Base-by-base conservation (phyloP, 2,329 filamentous ascomycete genomes). In the Chaetomium sp. region DNA sequence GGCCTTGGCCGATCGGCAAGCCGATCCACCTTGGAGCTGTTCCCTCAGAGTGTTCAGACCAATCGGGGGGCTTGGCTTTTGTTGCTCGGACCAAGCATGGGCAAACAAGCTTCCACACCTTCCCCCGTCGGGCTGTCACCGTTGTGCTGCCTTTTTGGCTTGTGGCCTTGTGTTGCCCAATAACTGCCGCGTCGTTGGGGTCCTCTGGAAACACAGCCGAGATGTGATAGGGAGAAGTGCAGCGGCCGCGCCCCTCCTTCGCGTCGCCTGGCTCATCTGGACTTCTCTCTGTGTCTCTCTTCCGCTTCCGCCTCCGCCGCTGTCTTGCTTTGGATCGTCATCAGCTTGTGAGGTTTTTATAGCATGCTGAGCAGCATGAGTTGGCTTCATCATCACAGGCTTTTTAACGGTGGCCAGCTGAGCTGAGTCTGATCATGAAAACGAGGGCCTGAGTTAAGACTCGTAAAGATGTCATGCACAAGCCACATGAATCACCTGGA, bases 71-170 rank as follows among this genome's bases (percentile, higher is more conserved):
- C 44, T 3, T 5, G 2, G 37, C 37, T 40, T 40, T 40, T 40
- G 40, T 14, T 3, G 34, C 34, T 42, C 35, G 42, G 51, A 34
- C 43, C 32, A 49, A 38, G 37, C 37, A 38, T 38, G 37, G 49
- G 52, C 52, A 60, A 56, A 53, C 49, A 58, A 58, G 48, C 53
- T 53, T 56, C 48, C 35, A 47, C 43, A 37, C 9, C 34, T 42
- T 46, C 40, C 38, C 41, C 42, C n/a, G 33, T 47, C 14, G 11
- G 9, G 33, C 40, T 43, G 4, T 27, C 33, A 34, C 10, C 27
- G 45, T 35, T 47, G 9, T 36, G 34, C 45, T 36, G 8, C 45
- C 10, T 10, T 5, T 8, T n/a, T n/a, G 42, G 33, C 34, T 42
- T 42, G 6, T 7, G 11, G 11, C 3, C 5, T 6, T n/a, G 40